A percentile compares a stretch with the other conserved stretches of the same genome.
These are phyloP conservation scores for Aureobasidium sp. DNA, from an alignment of 2,329 filamentous ascomycete species.

Conservation along the genomic window DNA sequence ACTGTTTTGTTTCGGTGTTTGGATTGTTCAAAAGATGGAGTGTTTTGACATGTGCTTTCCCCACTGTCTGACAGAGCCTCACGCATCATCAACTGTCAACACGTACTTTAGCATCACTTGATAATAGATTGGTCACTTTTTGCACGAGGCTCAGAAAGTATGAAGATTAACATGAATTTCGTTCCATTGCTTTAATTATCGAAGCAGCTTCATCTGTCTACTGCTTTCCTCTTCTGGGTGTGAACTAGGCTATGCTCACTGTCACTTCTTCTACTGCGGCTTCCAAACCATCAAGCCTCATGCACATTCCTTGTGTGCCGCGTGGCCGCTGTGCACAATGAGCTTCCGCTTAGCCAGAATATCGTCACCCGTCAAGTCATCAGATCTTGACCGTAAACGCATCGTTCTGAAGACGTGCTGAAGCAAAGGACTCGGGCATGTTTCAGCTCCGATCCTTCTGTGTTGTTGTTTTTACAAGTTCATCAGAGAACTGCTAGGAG, in stretches of 20 bases:
- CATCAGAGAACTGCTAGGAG: background rate
- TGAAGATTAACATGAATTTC: background rate
- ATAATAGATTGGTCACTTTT: too few relatives aligned
- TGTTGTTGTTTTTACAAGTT: background rate
- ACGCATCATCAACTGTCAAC: background rate
- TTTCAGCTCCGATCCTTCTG: background rate
- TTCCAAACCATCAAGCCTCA: background rate
- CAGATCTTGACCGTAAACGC: background rate
- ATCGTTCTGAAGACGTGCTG: background rate
- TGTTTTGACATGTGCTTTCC: constrained; percentile 6
- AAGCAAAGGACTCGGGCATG: background rate
- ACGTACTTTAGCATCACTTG: too few relatives aligned
- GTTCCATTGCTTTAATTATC: constrained; percentile 4
- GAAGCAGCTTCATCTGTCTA: background rate
- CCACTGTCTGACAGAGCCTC: background rate
- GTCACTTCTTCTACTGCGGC: background rate
- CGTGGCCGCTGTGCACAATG: background rate
- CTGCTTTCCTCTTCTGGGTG: background rate
- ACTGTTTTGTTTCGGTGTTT: background rate
- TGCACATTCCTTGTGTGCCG: background rate
- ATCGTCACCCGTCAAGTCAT: background rate
- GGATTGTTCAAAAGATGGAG: background rate
- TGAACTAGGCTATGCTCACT: background rate
- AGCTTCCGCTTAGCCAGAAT: background rate
- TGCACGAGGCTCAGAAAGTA: too few relatives aligned